Conservation (phyloP, 768 basidiomycete genomes). For the Phylloporus scabripes region DNA sequence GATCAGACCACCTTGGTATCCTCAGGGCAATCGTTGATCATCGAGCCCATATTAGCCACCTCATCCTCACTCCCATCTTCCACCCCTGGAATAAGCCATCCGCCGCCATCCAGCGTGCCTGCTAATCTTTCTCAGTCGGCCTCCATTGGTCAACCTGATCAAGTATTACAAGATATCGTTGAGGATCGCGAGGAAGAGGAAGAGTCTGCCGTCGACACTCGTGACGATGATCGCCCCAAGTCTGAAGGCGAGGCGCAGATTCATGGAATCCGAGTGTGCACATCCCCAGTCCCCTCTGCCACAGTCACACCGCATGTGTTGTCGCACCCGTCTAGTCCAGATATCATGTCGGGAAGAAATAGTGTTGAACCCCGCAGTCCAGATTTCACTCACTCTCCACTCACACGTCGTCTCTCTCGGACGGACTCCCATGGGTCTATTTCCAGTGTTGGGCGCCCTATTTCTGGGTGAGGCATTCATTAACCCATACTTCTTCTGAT, state of each 20-base stretch:
- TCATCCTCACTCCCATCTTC: slow-evolving; percentile 20
- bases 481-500: neutral
- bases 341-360: slow-evolving; percentile 16
- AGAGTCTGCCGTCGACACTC: slow-evolving; percentile 15
- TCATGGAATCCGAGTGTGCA: slow-evolving; percentile 55
- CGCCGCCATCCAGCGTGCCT: slow-evolving; percentile 37
- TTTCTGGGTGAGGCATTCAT: slow-evolving; percentile 15
- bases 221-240: slow-evolving; percentile 16
- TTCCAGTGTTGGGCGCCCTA: slow-evolving; percentile 25
- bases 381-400: slow-evolving; percentile 17
- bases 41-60: slow-evolving; percentile 50
- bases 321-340: slow-evolving; percentile 22
- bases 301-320: slow-evolving; percentile 22
- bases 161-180: slow-evolving; percentile 51
- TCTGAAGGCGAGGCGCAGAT: slow-evolving; percentile 35
- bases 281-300: slow-evolving; percentile 31
- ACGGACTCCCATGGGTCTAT: slow-evolving; percentile 25
- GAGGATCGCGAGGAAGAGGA: slow-evolving; percentile 48
- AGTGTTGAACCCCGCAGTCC: slow-evolving; percentile 24
- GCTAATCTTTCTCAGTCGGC: slow-evolving; percentile 28
- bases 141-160: slow-evolving; percentile 24
- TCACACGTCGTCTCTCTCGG: slow-evolving; percentile 20
- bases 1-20: slow-evolving; percentile 12
- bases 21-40: slow-evolving; percentile 25
- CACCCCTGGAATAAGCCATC: slow-evolving; percentile 23